Evolutionary conservation across 164 flowering plant species (phyloP).

Genomic region (Pachysandra terminalis): DNA sequence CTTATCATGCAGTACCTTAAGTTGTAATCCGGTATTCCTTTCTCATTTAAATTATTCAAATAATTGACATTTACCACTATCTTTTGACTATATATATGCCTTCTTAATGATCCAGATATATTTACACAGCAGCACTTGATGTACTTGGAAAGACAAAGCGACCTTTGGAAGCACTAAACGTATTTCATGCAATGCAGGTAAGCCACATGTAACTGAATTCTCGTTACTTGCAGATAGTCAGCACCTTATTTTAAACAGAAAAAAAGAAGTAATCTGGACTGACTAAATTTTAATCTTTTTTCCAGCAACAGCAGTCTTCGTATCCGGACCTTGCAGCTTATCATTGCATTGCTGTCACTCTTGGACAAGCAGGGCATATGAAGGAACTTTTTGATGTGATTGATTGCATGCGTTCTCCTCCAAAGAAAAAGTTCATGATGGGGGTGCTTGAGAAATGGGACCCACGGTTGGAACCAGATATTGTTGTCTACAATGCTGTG

Average conservation of each 20-base stretch:
- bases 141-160: slow-evolving; percentile 85
- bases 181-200: slow-evolving; percentile 83
- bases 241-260: background rate
- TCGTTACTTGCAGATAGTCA: background rate
- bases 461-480: slow-evolving; percentile 82
- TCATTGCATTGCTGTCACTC: slow-evolving; percentile 81
- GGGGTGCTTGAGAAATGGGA: slow-evolving; percentile 66
- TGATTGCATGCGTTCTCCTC: slow-evolving; percentile 80
- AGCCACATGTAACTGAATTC: background rate
- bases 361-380: slow-evolving; percentile 94
- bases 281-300: background rate
- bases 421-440: slow-evolving; percentile 56
- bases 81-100: background rate
- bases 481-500: slow-evolving; percentile 82
- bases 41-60: too few species aligned
- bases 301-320: slow-evolving; percentile 66
- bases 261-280: background rate
- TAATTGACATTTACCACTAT: background rate
- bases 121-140: slow-evolving; percentile 81
- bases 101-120: slow-evolving; percentile 36
- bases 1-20: too few species aligned
- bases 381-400: slow-evolving; percentile 94
- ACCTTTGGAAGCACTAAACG: slow-evolving; percentile 86
- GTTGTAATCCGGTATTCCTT: too few species aligned
- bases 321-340: slow-evolving; percentile 92